These are phyloP conservation scores for Alnus glutinosa DNA, from an alignment of 306 rosid species.

Conservation along the genomic window DNA sequence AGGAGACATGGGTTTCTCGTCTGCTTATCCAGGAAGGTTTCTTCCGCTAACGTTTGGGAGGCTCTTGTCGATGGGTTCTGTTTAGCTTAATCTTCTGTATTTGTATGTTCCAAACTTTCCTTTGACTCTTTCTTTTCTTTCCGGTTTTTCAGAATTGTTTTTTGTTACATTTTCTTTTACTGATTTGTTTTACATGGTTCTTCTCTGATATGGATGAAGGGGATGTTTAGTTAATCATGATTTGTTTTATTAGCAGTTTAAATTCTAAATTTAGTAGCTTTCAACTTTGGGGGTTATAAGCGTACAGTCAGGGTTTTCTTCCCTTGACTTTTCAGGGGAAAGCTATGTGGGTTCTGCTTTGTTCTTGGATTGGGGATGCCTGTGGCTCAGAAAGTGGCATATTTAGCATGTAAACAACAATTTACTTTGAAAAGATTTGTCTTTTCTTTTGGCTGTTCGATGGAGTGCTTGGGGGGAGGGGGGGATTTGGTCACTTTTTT, in stretches of 20 bases:
- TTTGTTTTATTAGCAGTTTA: neutral
- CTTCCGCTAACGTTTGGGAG: neutral
- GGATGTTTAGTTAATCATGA: neutral
- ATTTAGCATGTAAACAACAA: neutral
- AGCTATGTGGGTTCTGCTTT: neutral
- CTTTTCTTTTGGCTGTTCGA: neutral
- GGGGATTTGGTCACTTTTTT: neutral
- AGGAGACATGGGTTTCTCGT: neutral
- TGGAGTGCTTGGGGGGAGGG: too few relatives aligned
- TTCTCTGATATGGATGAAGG: neutral
- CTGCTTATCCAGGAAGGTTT: constrained; percentile 10
- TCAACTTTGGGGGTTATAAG: neutral
- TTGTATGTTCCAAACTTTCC: constrained; percentile 16
- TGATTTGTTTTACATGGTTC: neutral
- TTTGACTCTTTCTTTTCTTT: neutral
- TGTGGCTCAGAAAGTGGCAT: neutral
- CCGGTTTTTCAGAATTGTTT: neutral
- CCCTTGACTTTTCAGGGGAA: neutral
- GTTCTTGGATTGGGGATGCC: neutral
- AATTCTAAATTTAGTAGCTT: neutral
- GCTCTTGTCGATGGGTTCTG: constrained; percentile 12
- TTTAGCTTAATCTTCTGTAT: constrained; percentile 3
- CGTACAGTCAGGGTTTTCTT: neutral
- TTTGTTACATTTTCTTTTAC: neutral
- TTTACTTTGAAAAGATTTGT: neutral